A percentile compares a stretch with the other conserved stretches of the same genome.
phyloP scores from a whole-genome alignment of 2,329 filamentous ascomycete species.

The Macrophomina pseudophaseolina region DNA sequence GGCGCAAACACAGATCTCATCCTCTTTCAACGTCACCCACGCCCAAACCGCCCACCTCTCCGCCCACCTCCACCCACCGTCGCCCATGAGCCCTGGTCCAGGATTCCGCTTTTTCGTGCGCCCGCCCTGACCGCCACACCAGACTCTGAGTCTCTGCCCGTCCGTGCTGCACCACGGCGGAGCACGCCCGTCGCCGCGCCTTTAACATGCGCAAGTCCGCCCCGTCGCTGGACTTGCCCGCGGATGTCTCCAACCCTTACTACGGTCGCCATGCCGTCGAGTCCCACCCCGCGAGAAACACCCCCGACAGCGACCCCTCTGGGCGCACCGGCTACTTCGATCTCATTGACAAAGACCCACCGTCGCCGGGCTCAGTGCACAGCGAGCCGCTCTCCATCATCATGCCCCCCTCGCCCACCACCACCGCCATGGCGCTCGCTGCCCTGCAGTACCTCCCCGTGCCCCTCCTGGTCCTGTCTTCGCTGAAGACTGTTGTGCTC shows the following conservation, averaged over 20 bases:
- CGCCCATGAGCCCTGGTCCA: constrained; percentile 11
- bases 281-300: constrained; percentile 17
- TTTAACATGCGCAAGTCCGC: constrained; percentile 24
- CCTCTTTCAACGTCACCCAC: constrained; percentile 17
- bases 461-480: constrained; percentile 71
- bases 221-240: constrained; percentile 16
- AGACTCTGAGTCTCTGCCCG: constrained; percentile 13
- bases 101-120: constrained; percentile 5
- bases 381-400: constrained; percentile 41
- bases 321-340: constrained; percentile 38
- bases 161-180: constrained; percentile 23
- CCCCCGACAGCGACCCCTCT: constrained; percentile 32
- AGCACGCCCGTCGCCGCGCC: constrained; percentile 11
- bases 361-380: constrained; percentile 35
- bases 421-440: constrained; percentile 40
- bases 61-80: background rate
- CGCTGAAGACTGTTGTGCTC: constrained; percentile 70
- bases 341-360: constrained; percentile 28
- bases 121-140: constrained; percentile 11
- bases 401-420: constrained; percentile 35
- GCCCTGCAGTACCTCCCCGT: constrained; percentile 77
- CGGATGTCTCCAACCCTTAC: background rate
- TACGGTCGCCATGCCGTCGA: constrained; percentile 24
- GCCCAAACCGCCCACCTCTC: background rate
- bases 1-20: constrained; percentile 19